A percentile compares a stretch with the other conserved stretches of the same genome.
Conservation (phyloP, 1,139 yeast genomes). For the Pneumocystis canis region DNA sequence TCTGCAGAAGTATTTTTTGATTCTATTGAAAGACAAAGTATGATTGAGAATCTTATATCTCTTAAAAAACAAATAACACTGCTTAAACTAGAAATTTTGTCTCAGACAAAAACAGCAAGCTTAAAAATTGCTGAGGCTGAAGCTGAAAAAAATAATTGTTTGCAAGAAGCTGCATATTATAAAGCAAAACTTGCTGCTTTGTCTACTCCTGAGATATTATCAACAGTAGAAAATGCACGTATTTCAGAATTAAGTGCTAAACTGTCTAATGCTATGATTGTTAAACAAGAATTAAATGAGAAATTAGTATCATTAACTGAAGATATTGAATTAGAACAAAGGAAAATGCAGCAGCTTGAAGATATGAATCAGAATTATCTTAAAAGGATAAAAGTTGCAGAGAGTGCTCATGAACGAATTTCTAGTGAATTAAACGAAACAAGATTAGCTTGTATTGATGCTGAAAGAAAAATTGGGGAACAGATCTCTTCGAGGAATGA, state of each 20-base stretch:
- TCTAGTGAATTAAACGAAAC: not conserved
- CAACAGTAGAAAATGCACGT: constrained; percentile 7
- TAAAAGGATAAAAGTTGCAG: not conserved
- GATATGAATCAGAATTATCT: not conserved
- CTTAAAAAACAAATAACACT: constrained; percentile 24
- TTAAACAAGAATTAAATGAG: constrained; percentile 1
- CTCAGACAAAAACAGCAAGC: constrained; percentile 25
- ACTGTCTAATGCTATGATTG: constrained; percentile 6
- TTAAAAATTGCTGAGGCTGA: constrained; percentile 19
- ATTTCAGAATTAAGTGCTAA: constrained; percentile 12
- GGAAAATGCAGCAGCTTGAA: constrained; percentile 3
- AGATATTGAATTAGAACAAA: constrained; percentile 3
- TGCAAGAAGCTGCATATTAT: constrained; percentile 11
- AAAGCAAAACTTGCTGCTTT: constrained; percentile 8
- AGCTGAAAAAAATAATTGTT: constrained; percentile 16
- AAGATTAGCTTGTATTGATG: not conserved
- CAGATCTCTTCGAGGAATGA: not conserved
- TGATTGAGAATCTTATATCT: constrained; percentile 14
- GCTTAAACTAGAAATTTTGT: constrained; percentile 21
- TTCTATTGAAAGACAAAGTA: constrained; percentile 6
- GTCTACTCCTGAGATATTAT: constrained; percentile 4
- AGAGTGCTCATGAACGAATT: not conserved
- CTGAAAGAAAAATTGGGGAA: not conserved
- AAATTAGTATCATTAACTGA: constrained; percentile 2
- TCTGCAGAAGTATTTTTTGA: constrained; percentile 3